Conservation (phyloP, 2,329 filamentous ascomycete genomes). For the Verruconis gallopava region DNA sequence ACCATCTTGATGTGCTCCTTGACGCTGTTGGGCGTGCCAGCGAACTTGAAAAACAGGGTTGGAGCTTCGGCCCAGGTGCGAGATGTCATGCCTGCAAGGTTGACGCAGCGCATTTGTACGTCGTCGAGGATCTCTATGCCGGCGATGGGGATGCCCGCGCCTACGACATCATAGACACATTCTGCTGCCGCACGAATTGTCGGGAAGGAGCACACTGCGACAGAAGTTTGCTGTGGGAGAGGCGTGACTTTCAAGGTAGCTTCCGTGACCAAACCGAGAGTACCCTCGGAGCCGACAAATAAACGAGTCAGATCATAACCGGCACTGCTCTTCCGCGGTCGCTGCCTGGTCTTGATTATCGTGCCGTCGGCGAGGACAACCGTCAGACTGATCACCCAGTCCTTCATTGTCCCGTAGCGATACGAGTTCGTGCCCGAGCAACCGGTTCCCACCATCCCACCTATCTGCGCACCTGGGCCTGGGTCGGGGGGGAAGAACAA, state of each 20-base stretch:
- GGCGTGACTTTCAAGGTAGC: conserved; percentile 78
- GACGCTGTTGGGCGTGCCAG: conserved; percentile 52
- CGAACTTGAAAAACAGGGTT: conserved; percentile 66
- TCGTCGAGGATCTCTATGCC: conserved; percentile 91
- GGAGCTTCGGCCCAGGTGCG: conserved; percentile 56
- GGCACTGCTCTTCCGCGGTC: conserved; percentile 78
- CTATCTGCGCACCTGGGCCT: conserved; percentile 83
- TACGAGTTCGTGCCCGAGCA: conserved; percentile 80
- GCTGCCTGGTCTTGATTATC: conserved; percentile 75
- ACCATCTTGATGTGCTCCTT: conserved; percentile 68
- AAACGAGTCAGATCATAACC: conserved; percentile 85
- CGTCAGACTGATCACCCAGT: conserved; percentile 80
- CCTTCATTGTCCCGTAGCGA: conserved; percentile 86
- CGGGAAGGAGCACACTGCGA: conserved; percentile 58
- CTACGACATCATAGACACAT: conserved; percentile 70
- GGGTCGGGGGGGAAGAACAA: conserved; percentile 90
- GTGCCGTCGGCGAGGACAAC: conserved; percentile 86
- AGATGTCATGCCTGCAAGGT: conserved; percentile 49
- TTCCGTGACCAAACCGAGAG: conserved; percentile 81
- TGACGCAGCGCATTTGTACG: conserved; percentile 70
- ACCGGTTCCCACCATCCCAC: conserved; percentile 71
- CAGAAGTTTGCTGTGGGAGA: conserved; percentile 64
- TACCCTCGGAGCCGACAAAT: conserved; percentile 86
- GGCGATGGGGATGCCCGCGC: conserved; percentile 68
- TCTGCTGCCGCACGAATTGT: conserved; percentile 59